These are phyloP conservation scores for Sporothrix phasma DNA, from an alignment of 2,329 filamentous ascomycete genomes.

Conservation along the genomic window DNA sequence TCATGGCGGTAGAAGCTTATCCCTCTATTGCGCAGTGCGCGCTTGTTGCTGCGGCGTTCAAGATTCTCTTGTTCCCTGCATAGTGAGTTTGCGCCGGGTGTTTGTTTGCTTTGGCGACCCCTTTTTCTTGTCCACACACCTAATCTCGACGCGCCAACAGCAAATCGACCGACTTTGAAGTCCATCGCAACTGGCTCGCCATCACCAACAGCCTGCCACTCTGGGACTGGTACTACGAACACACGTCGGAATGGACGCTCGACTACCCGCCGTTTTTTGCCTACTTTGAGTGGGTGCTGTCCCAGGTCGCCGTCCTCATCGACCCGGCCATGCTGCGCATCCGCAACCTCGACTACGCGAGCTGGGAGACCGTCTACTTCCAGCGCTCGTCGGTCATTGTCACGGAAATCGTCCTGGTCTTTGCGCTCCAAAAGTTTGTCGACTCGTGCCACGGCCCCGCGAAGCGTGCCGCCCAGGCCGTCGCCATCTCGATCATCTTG, in stretches of 20 bases:
- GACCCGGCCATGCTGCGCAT: slow-evolving; percentile 77
- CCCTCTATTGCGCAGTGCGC: slow-evolving; percentile 86
- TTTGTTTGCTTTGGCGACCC: not conserved
- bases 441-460: slow-evolving; percentile 53
- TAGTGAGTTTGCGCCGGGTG: slow-evolving; percentile 63
- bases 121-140: not conserved
- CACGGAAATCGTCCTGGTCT: slow-evolving; percentile 75
- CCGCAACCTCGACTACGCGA: slow-evolving; percentile 73
- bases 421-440: slow-evolving; percentile 71
- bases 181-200: slow-evolving; percentile 97
- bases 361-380: slow-evolving; percentile 90
- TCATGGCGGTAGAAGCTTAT: slow-evolving; percentile 64
- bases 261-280: slow-evolving; percentile 99
- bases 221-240: slow-evolving; percentile 91
- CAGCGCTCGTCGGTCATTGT: slow-evolving; percentile 80
- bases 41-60: slow-evolving; percentile 76
- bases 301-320: slow-evolving; percentile 64
- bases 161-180: slow-evolving; percentile 98
- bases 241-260: slow-evolving; percentile 98
- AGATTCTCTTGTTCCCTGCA: slow-evolving; percentile 83
- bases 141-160: slow-evolving; percentile 36
- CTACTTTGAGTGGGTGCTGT: slow-evolving; percentile 88
- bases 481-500: slow-evolving; percentile 78
- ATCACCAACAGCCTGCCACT: slow-evolving; percentile 83
- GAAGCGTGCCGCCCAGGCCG: slow-evolving; percentile 73